A percentile compares a stretch with the other conserved stretches of the same genome.
These are phyloP conservation scores for Gastrolobium bilobum DNA, from an alignment of 306 rosid genomes.

Conservation along the genomic window DNA sequence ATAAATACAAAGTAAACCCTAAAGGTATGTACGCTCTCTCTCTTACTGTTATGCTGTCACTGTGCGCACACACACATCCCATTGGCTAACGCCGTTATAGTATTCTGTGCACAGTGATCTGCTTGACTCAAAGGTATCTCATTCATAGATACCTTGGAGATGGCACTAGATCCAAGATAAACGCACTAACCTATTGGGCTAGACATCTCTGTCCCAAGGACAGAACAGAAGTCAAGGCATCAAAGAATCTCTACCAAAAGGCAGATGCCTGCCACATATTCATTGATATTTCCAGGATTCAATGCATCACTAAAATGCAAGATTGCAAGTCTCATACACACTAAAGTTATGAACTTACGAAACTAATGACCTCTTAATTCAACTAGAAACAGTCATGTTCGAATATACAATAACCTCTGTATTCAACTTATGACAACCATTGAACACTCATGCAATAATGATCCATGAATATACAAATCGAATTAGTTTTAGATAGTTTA, in stretches of 20 bases:
- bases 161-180: no score
- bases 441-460: background rate
- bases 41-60: no score
- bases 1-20: no score
- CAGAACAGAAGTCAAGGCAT: slow-evolving; percentile 1
- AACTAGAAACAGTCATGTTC: background rate
- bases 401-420: background rate
- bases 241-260: background rate
- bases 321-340: background rate
- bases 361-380: slow-evolving; percentile 5
- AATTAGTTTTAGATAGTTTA: no score
- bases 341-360: background rate
- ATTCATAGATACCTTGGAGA: no score
- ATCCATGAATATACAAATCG: background rate
- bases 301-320: background rate
- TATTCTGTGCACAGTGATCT: no score
- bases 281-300: slow-evolving; percentile 14
- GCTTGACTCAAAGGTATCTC: no score
- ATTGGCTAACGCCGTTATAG: no score
- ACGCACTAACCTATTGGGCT: no score
- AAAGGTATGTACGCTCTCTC: no score
- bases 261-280: background rate
- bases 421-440: background rate
- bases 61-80: no score
- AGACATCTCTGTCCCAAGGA: no score